These are phyloP conservation scores for Pythium folliculosum DNA, from an alignment of 352 stramenopile species.

Conservation along the genomic window DNA sequence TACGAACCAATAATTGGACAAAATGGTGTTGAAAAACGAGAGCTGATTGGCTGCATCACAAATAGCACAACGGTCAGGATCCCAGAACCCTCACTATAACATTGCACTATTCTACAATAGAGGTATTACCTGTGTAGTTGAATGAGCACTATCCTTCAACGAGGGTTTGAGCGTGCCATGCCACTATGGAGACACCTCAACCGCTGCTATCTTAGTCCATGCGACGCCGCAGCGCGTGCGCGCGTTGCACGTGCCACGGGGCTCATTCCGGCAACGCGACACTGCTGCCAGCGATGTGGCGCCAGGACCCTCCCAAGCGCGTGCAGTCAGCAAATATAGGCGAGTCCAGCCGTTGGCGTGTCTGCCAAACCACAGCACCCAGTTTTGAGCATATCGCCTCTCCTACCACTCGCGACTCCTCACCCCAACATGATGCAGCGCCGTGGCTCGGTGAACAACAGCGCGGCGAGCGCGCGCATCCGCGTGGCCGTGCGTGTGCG, in stretches of 20 bases:
- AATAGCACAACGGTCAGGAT: background rate
- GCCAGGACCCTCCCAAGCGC: background rate
- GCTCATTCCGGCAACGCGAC: background rate
- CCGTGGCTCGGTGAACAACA: slow-evolving; percentile 17
- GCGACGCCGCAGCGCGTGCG: background rate
- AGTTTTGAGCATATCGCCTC: background rate
- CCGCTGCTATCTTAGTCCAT: slow-evolving; percentile 23
- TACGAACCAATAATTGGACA: background rate
- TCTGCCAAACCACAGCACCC: background rate
- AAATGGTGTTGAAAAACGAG: too few relatives aligned
- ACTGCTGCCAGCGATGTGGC: background rate
- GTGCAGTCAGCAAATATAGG: background rate
- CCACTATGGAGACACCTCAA: too few relatives aligned
- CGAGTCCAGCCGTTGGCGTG: background rate
- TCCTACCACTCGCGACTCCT: background rate
- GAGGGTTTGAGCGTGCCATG: background rate
- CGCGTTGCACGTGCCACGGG: too few relatives aligned
- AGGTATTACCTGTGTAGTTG: background rate
- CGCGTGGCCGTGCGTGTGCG: slow-evolving; percentile 71
- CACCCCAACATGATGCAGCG: slow-evolving; percentile 24
- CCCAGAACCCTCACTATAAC: background rate
- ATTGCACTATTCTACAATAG: background rate
- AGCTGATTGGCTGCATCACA: slow-evolving; percentile 13
- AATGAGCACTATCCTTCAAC: background rate
- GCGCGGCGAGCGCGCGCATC: slow-evolving; percentile 35